Conservation (phyloP, 2,329 filamentous ascomycete genomes). For the Ascochyta clinopodiicola region DNA sequence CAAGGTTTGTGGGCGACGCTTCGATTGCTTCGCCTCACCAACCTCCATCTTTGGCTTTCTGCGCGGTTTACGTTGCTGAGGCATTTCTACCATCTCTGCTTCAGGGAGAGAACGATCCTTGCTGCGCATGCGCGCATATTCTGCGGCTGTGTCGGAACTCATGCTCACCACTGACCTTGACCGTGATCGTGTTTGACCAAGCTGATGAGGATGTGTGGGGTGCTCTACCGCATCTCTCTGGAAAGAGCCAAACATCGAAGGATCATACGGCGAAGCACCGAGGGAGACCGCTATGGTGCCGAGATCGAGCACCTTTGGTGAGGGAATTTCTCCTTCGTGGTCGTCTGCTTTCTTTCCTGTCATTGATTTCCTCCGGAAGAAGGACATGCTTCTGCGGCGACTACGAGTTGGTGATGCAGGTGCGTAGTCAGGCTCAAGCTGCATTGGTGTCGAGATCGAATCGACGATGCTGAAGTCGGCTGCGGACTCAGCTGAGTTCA, state of each 20-base stretch:
- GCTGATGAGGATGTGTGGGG: conserved; percentile 46
- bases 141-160: conserved; percentile 44
- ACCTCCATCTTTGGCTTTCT: conserved; percentile 35
- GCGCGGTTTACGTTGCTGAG: conserved; percentile 36
- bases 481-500: conserved; percentile 10
- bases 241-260: conserved; percentile 40
- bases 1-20: conserved; percentile 23
- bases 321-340: conserved; percentile 21
- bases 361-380: conserved; percentile 39
- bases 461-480: conserved; percentile 12
- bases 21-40: conserved; percentile 29
- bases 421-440: conserved; percentile 33
- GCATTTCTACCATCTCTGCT: conserved; percentile 26
- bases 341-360: conserved; percentile 30
- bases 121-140: conserved; percentile 46
- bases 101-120: conserved; percentile 37
- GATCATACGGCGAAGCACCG: conserved; percentile 54
- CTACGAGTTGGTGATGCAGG: conserved; percentile 30
- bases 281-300: conserved; percentile 51
- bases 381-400: conserved; percentile 37
- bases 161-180: conserved; percentile 43
- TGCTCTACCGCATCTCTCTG: conserved; percentile 25
- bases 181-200: conserved; percentile 37
- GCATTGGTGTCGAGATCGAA: background rate
- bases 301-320: conserved; percentile 46